phyloP scores from a whole-genome alignment of 2,329 filamentous ascomycete species.

The Penicillium sp. region DNA sequence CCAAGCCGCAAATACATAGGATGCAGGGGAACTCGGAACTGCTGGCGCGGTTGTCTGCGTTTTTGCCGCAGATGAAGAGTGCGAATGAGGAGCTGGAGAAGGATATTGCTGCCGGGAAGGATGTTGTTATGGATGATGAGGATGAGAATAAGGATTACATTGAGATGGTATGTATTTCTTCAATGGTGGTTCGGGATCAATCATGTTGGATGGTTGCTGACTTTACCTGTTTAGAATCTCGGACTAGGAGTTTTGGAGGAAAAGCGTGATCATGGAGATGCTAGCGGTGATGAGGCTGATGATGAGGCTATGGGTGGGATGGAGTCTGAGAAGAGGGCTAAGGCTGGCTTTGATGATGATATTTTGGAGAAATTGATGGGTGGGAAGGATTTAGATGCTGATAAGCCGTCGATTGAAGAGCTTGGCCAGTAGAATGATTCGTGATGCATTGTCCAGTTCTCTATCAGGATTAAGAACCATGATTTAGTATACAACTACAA shows the following conservation, averaged over 20 bases:
- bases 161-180: constrained; percentile 41
- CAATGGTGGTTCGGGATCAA: neutral
- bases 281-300: constrained; percentile 17
- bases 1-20: constrained; percentile 36
- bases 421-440: constrained; percentile 14
- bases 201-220: constrained; percentile 3
- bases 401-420: constrained; percentile 42
- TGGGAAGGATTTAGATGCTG: constrained; percentile 26
- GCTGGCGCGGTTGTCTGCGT: constrained; percentile 40
- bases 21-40: constrained; percentile 31
- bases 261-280: constrained; percentile 26
- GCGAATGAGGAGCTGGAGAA: constrained; percentile 45
- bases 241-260: constrained; percentile 49
- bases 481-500: neutral
- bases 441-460: neutral
- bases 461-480: neutral
- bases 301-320: constrained; percentile 3
- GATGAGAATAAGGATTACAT: constrained; percentile 41
- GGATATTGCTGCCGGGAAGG: constrained; percentile 38
- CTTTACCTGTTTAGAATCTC: constrained; percentile 35
- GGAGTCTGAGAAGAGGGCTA: constrained; percentile 12
- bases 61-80: constrained; percentile 44
- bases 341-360: constrained; percentile 24
- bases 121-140: constrained; percentile 37
- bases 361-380: constrained; percentile 42